Evolutionary conservation across 1,284 basidiomycete species (phyloP), one percentile per base, ranked within the genome.

Genomic region (Rhodotorula sp.): DNA sequence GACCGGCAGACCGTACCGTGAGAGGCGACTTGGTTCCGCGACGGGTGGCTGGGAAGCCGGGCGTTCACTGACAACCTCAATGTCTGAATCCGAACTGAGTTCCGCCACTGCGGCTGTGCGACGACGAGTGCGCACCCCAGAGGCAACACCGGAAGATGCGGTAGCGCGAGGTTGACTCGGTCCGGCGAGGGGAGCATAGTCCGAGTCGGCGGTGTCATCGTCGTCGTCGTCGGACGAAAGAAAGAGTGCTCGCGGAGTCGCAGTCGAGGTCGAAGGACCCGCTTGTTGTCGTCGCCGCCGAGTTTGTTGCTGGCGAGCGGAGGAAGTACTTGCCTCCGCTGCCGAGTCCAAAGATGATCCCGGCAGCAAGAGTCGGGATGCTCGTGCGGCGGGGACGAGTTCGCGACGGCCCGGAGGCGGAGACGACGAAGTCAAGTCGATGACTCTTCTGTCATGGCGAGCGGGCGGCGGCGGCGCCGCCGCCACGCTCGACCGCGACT

Each of bases 391-490:
- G n/a, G 63, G 60, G n/a, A 60, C 45, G 57, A 59, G 53, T 8
- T 24, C 30, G 10, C 66, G 56, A 12, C 33, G 29, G 4, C 51
- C 17, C 4, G 62, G n/a, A 6, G 66, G 62, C 2, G 66, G 66
- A 2, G 69, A 71, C 5, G 66, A 68, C 6, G 51, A 53, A 3
- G 69, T 71, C 20, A 71, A 30, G 56, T 71, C 69, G 55, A 71
- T 65, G 26, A 67, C 60, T 42, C 22, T 49, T 33, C n/a, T 15
- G 18, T 18, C 20, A n/a, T 12, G 14, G 22, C 30, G 14, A 30
- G 24, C 42, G 26, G 7, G 53, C 17, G 1, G 30, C 18, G 26
- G n/a, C n/a, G n/a, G n/a, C n/a, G n/a, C n/a, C n/a, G n/a, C n/a
- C n/a, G n/a, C n/a, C n/a, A n/a, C 29, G n/a, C 22, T 54, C 53